phyloP scores from a whole-genome alignment of 768 basidiomycete species.

The Hortiboletus campestris region DNA sequence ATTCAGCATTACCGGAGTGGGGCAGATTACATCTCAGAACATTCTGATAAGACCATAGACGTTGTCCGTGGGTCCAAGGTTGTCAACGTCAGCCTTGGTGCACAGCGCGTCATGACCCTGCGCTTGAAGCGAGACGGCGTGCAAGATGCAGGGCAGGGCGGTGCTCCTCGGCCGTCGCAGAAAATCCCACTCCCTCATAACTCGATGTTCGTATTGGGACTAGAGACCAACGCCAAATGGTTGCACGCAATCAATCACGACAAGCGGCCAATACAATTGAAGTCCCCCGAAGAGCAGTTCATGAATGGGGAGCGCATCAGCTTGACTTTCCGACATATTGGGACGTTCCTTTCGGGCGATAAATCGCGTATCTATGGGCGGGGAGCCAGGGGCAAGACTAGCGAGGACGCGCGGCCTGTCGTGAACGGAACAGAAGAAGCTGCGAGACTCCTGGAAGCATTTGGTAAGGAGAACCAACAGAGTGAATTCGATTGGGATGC shows the following conservation, averaged over 20 bases:
- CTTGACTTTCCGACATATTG: constrained; percentile 75
- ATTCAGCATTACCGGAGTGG: constrained; percentile 81
- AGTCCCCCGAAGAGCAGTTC: constrained; percentile 53
- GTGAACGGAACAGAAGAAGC: constrained; percentile 51
- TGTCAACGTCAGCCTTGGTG: constrained; percentile 80
- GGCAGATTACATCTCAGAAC: constrained; percentile 81
- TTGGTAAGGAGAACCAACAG: constrained; percentile 72
- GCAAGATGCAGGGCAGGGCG: constrained; percentile 14
- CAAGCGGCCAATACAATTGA: constrained; percentile 56
- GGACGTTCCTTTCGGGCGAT: constrained; percentile 63
- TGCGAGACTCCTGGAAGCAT: constrained; percentile 52
- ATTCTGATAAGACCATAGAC: constrained; percentile 86
- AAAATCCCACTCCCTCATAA: constrained; percentile 76
- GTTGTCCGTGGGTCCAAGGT: constrained; percentile 70
- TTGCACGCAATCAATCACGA: constrained; percentile 76
- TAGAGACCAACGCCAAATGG: constrained; percentile 70
- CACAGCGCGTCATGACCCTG: constrained; percentile 75
- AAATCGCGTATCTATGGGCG: constrained; percentile 65
- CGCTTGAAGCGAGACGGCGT: constrained; percentile 55
- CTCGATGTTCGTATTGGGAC: constrained; percentile 80
- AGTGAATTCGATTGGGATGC: constrained; percentile 70
- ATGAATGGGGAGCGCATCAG: constrained; percentile 70
- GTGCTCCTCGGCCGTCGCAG: constrained; percentile 44
- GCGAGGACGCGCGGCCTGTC: constrained; percentile 51
- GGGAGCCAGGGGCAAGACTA: constrained; percentile 65